Evolutionary conservation across 1,139 yeast species (phyloP).

Genomic region (Blastobotrys proliferans): DNA sequence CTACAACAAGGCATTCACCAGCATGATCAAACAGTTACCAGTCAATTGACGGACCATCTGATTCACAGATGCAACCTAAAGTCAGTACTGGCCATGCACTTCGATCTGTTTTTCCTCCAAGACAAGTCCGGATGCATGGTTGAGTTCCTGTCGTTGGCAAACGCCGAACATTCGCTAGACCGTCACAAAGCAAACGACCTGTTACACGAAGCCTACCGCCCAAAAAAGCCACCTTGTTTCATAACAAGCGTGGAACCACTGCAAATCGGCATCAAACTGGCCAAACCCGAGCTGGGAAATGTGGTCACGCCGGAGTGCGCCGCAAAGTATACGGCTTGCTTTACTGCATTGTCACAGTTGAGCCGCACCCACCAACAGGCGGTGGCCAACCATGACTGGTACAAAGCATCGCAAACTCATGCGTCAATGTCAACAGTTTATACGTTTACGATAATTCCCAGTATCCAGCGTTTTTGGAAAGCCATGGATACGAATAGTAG

Average conservation of each 20-base stretch:
- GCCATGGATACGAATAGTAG: neutral
- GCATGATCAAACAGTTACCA: neutral
- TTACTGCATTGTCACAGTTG: slow-evolving; percentile 1
- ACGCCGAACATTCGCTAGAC: slow-evolving; percentile 6
- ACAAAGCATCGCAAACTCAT: neutral
- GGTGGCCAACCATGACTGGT: neutral
- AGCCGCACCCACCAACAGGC: neutral
- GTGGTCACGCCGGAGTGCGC: slow-evolving; percentile 1
- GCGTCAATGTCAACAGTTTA: neutral
- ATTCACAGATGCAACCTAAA: neutral
- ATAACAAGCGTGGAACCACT: neutral
- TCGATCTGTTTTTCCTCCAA: slow-evolving; percentile 18
- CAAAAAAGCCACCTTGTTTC: too few species aligned
- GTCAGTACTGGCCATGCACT: slow-evolving; percentile 5
- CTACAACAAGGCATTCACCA: too few species aligned
- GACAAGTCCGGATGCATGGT: slow-evolving; percentile 15
- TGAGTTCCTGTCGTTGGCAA: slow-evolving; percentile 10
- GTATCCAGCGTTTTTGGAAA: slow-evolving; percentile 2
- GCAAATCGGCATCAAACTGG: slow-evolving; percentile 2
- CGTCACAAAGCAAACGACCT: slow-evolving; percentile 15
- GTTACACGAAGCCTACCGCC: slow-evolving; percentile 11
- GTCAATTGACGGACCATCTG: slow-evolving; percentile 1
- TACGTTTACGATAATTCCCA: neutral
- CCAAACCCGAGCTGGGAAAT: neutral
- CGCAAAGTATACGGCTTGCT: slow-evolving; percentile 3